Conservation (phyloP, 768 basidiomycete species). For the Russula vinacea region DNA sequence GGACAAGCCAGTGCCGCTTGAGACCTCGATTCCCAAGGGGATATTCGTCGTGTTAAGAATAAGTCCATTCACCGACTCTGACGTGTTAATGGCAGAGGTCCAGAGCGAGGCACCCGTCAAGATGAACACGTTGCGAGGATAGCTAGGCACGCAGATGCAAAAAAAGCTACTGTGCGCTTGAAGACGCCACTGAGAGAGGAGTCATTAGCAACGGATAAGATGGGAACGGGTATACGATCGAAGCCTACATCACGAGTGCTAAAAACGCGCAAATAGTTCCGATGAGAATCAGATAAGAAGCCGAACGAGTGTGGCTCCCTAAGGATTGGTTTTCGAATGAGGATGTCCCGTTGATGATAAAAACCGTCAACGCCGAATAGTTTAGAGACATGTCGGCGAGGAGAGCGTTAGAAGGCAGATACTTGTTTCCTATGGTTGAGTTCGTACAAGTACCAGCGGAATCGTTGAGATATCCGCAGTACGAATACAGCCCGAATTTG, state of each 20-base stretch:
- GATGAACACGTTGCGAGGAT: slow-evolving; percentile 58
- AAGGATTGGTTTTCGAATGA: slow-evolving; percentile 60
- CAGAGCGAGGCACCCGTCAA: slow-evolving; percentile 72
- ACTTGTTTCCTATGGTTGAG: slow-evolving; percentile 53
- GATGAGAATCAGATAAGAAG: slow-evolving; percentile 72
- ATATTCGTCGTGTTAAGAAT: slow-evolving; percentile 41
- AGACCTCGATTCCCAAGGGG: slow-evolving; percentile 60
- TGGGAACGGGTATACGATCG: slow-evolving; percentile 5
- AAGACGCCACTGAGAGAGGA: slow-evolving; percentile 53
- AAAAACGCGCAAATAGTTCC: slow-evolving; percentile 66
- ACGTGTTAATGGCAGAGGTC: slow-evolving; percentile 70
- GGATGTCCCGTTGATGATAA: slow-evolving; percentile 47
- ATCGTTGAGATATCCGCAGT: slow-evolving; percentile 67
- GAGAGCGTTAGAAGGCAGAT: slow-evolving; percentile 62
- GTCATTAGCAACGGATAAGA: slow-evolving; percentile 10
- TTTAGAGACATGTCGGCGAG: slow-evolving; percentile 65
- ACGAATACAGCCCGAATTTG: slow-evolving; percentile 76
- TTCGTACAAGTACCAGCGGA: slow-evolving; percentile 64
- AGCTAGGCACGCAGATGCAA: slow-evolving; percentile 62
- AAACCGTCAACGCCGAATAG: slow-evolving; percentile 53
- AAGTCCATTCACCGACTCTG: slow-evolving; percentile 54
- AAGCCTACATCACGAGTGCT: slow-evolving; percentile 62
- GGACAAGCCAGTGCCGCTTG: slow-evolving; percentile 59
- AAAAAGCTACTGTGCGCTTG: slow-evolving; percentile 62
- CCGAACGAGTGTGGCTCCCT: slow-evolving; percentile 60